Conservation (phyloP, 2,329 filamentous ascomycete species). For the Albifimbria verrucaria region DNA sequence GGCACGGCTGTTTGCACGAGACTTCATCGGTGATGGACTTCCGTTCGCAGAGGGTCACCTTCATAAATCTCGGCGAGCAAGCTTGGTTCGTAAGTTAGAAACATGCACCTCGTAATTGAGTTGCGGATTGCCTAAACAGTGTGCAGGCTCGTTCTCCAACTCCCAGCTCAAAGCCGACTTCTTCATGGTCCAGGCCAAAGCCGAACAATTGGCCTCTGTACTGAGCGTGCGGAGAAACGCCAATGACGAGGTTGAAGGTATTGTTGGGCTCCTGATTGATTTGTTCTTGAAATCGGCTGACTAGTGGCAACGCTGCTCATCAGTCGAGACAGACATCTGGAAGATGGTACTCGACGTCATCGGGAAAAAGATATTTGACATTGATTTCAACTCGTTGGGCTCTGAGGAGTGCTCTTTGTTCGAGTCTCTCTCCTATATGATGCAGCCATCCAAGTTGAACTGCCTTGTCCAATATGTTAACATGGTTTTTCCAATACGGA, state of each 20-base stretch:
- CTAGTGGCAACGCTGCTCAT: neutral
- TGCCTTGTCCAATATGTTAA: neutral
- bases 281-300: neutral
- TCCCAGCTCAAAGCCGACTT: neutral
- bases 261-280: neutral
- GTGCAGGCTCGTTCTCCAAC: neutral
- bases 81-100: neutral
- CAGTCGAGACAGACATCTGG: constrained; percentile 4
- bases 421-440: neutral
- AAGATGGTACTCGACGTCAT: too few species aligned
- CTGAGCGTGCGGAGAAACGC: neutral
- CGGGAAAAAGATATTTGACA: neutral
- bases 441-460: neutral
- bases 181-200: neutral
- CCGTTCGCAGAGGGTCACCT: neutral
- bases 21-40: too few species aligned
- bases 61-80: neutral
- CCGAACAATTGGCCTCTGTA: neutral
- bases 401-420: neutral
- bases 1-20: neutral
- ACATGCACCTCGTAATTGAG: neutral
- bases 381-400: neutral
- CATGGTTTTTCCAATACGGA: neutral
- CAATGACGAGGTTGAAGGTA: neutral
- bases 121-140: neutral